These are phyloP conservation scores for Neofusicoccum parvum DNA, from an alignment of 2,329 filamentous ascomycete genomes.

Conservation along the genomic window DNA sequence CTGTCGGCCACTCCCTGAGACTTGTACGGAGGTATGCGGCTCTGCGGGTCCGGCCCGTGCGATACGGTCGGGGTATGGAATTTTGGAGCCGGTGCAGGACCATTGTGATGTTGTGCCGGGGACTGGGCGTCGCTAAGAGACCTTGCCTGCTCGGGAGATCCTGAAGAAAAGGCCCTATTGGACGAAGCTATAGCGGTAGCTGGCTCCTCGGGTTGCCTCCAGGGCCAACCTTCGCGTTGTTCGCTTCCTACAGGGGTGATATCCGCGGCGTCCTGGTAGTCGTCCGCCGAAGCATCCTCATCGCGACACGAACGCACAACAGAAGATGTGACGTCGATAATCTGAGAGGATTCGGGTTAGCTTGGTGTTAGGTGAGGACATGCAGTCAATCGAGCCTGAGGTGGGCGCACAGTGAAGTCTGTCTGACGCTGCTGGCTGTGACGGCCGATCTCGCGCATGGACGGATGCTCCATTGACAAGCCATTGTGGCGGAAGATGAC, in stretches of 20 bases:
- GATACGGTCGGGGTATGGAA: neutral
- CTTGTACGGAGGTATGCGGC: neutral
- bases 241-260: neutral
- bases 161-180: neutral
- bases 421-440: slow-evolving; percentile 11
- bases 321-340: slow-evolving; percentile 19
- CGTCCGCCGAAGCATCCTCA: slow-evolving; percentile 7
- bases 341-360: neutral
- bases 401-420: slow-evolving; percentile 17
- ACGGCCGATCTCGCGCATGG: slow-evolving; percentile 23
- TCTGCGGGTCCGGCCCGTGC: neutral
- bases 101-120: neutral
- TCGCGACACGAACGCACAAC: slow-evolving; percentile 14
- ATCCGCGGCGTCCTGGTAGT: neutral
- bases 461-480: slow-evolving; percentile 9
- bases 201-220: neutral
- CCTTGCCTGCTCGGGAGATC: slow-evolving; percentile 1
- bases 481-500: slow-evolving; percentile 27
- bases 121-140: neutral
- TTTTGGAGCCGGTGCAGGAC: neutral
- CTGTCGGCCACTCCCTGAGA: neutral
- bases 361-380: neutral
- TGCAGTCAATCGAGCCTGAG: neutral
- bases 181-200: neutral
- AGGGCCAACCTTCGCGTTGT: neutral